Percentiles rank a stretch among this genome's conserved stretches.
These are phyloP conservation scores for Saturnispora saitoi DNA, from an alignment of 805 yeast genomes.

Conservation along the genomic window DNA sequence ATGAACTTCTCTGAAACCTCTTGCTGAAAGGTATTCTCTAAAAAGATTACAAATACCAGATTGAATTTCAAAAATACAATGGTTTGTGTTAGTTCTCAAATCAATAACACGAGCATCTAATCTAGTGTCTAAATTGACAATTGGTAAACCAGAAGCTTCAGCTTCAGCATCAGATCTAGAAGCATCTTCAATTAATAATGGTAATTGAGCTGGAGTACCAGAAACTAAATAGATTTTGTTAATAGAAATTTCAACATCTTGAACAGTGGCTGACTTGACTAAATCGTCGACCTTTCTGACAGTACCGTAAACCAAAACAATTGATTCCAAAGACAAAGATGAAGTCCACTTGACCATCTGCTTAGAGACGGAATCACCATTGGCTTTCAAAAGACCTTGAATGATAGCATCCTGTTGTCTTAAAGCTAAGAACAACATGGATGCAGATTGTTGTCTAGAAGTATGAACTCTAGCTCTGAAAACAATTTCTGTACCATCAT, in stretches of 20 bases:
- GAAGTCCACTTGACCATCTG: constrained; percentile 97
- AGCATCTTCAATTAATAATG: constrained; percentile 94
- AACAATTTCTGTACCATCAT: constrained; percentile 68
- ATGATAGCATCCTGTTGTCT: constrained; percentile 82
- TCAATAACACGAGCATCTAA: constrained; percentile 93
- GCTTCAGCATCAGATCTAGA: constrained; percentile 92
- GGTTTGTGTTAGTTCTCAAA: constrained; percentile 93
- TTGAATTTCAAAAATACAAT: constrained; percentile 91
- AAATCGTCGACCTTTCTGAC: constrained; percentile 80
- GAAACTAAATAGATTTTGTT: constrained; percentile 65
- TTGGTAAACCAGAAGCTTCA: constrained; percentile 83
- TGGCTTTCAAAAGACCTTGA: constrained; percentile 78
- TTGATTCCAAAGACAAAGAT: constrained; percentile 75
- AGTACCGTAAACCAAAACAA: constrained; percentile 82
- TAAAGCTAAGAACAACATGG: constrained; percentile 80
- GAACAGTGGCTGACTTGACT: constrained; percentile 84
- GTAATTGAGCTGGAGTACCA: constrained; percentile 87
- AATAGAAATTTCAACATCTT: constrained; percentile 79
- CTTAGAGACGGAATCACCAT: constrained; percentile 66
- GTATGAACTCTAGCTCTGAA: constrained; percentile 94
- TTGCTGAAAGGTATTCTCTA: constrained; percentile 70
- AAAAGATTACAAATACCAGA: constrained; percentile 82
- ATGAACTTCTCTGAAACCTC: constrained; percentile 82
- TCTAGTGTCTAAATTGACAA: constrained; percentile 93
- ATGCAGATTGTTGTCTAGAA: constrained; percentile 92